phyloP scores from a whole-genome alignment of 805 yeast species.

The Blastobotrys robertii region DNA sequence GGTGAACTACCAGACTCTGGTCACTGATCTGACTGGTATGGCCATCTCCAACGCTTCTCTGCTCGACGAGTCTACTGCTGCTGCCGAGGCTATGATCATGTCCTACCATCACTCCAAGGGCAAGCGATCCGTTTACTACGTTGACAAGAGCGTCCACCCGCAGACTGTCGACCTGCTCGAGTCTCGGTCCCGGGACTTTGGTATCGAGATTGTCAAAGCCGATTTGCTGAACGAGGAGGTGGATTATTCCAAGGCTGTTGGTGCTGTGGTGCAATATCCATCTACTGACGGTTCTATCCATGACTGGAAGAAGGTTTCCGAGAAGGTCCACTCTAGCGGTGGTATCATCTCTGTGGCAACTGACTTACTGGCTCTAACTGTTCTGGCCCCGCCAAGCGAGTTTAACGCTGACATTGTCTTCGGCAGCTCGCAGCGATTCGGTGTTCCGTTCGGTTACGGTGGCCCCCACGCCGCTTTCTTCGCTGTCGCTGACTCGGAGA shows the following conservation, averaged over 20 bases:
- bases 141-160: conserved; percentile 69
- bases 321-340: conserved; percentile 56
- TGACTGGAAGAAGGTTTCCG: conserved; percentile 47
- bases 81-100: conserved; percentile 92
- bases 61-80: conserved; percentile 94
- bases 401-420: conserved; percentile 90
- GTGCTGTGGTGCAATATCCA: conserved; percentile 86
- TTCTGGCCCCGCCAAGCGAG: conserved; percentile 72
- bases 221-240: conserved; percentile 34
- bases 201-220: conserved; percentile 51
- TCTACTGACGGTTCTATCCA: conserved; percentile 67
- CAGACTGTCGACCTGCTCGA: conserved; percentile 75
- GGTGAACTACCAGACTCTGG: conserved; percentile 86
- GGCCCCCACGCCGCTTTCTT: conserved; percentile 99
- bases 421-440: conserved; percentile 91
- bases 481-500: conserved; percentile 69
- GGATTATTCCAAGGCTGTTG: conserved; percentile 42
- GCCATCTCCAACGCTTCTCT: conserved; percentile 93
- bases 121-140: conserved; percentile 58
- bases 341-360: conserved; percentile 82
- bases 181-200: conserved; percentile 70
- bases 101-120: conserved; percentile 58
- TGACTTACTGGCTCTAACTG: conserved; percentile 80
- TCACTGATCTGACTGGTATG: conserved; percentile 84
- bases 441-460: conserved; percentile 96